Conservation (phyloP, 2,329 filamentous ascomycete species). For the Trichoderma hamatum region DNA sequence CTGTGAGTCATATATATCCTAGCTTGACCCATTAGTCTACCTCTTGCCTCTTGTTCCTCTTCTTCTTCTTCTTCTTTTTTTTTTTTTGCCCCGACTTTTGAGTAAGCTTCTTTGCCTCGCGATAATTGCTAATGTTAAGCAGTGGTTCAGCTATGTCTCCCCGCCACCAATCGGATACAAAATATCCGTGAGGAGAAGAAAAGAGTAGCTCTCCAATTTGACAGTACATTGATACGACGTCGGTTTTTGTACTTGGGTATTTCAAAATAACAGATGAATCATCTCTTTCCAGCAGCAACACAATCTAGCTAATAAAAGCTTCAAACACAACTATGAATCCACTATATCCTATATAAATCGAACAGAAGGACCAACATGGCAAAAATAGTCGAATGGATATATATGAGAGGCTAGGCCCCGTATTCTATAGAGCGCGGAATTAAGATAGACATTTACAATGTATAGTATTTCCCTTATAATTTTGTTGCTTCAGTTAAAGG, state of each 20-base stretch:
- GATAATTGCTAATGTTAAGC: background rate
- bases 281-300: background rate
- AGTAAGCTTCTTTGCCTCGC: background rate
- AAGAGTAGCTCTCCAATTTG: background rate
- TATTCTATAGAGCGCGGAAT: background rate
- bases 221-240: background rate
- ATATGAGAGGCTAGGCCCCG: background rate
- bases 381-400: background rate
- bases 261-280: background rate
- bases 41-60: no score
- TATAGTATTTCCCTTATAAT: background rate
- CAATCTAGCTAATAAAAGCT: background rate
- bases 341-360: background rate
- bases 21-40: background rate
- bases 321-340: background rate
- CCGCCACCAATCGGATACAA: constrained; percentile 12
- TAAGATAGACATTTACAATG: background rate
- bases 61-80: no score
- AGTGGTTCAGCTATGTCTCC: constrained; percentile 16
- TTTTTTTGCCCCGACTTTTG: background rate
- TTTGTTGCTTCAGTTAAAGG: background rate
- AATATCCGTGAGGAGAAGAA: constrained; percentile 4
- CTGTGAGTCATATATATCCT: background rate
- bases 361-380: background rate
- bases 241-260: background rate